Percentiles rank a stretch among this genome's conserved stretches.
These are phyloP conservation scores for Kodamaea laetipori DNA, from an alignment of 805 yeast species.

Conservation along the genomic window DNA sequence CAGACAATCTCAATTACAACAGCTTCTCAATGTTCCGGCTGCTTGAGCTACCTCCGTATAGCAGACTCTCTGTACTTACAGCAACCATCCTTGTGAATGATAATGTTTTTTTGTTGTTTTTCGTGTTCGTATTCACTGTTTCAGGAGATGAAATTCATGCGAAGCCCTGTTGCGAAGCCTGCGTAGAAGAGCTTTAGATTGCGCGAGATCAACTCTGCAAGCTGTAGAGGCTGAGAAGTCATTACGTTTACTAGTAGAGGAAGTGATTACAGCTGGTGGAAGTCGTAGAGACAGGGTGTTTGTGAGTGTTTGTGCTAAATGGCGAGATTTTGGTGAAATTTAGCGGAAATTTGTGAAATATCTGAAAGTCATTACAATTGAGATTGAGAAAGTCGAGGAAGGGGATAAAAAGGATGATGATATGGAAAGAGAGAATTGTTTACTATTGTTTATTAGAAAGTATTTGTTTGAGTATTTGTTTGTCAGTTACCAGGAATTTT, in stretches of 20 bases:
- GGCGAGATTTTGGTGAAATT: not conserved
- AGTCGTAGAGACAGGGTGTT: too few relatives aligned
- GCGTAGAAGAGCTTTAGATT: slow-evolving; percentile 3
- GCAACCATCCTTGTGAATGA: slow-evolving; percentile 5
- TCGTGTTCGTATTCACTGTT: slow-evolving; percentile 1
- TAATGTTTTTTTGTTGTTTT: slow-evolving; percentile 6
- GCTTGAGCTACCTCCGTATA: not conserved
- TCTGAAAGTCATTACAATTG: not conserved
- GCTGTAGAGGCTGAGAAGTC: too few relatives aligned
- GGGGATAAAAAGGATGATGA: not conserved
- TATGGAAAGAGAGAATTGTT: too few relatives aligned
- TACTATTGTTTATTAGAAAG: too few relatives aligned
- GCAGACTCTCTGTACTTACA: not conserved
- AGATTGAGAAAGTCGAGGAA: not conserved
- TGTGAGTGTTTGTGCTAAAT: too few relatives aligned
- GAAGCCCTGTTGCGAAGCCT: slow-evolving; percentile 7
- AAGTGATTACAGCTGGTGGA: not conserved
- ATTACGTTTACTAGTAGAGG: not conserved
- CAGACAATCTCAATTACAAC: not conserved
- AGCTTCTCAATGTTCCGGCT: not conserved
- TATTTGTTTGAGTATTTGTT: too few relatives aligned
- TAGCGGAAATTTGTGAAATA: not conserved
- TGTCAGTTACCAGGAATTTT: too few relatives aligned
- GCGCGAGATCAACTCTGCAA: not conserved
- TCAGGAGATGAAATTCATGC: slow-evolving; percentile 7